A percentile compares a stretch with the other conserved stretches of the same genome.
phyloP scores from a whole-genome alignment of 176 grass and related monocot species.

The Lolium multiflorum region DNA sequence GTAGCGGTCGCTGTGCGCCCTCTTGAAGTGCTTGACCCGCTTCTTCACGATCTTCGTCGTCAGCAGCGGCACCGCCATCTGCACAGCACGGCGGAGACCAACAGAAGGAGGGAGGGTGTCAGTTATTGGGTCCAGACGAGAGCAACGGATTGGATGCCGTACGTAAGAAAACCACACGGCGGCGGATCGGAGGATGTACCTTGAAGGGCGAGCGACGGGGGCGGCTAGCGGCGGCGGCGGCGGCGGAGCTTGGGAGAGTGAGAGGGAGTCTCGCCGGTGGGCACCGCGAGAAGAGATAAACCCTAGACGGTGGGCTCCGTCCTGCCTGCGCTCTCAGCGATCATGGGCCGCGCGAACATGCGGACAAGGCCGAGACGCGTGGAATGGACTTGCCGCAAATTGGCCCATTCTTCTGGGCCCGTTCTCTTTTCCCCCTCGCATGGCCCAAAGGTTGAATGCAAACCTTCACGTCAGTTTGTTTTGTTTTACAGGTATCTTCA shows the following conservation, averaged over 20 bases:
- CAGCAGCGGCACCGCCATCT: constrained; percentile 35
- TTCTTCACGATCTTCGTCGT: constrained; percentile 84
- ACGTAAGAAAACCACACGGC: neutral
- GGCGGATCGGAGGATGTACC: neutral
- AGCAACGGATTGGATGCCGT: neutral
- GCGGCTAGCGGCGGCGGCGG: neutral
- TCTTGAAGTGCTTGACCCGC: constrained; percentile 85
- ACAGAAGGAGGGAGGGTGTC: neutral
- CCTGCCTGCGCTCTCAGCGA: neutral
- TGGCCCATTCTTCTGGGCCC: too few relatives aligned
- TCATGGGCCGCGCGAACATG: neutral
- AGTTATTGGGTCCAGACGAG: neutral
- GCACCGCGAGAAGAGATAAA: constrained; percentile 18
- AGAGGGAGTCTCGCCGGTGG: neutral
- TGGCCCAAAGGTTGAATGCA: too few relatives aligned
- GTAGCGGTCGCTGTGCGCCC: constrained; percentile 80
- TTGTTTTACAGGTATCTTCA: too few relatives aligned
- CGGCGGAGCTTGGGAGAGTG: neutral
- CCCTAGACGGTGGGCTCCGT: constrained; percentile 14
- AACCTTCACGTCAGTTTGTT: too few relatives aligned
- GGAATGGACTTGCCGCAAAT: too few relatives aligned
- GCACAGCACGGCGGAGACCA: neutral
- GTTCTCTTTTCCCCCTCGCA: too few relatives aligned
- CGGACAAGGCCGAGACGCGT: neutral
- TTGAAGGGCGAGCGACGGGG: neutral